Base-by-base conservation (phyloP, 2,329 filamentous ascomycete genomes). In the Zopfia rhizophila region DNA sequence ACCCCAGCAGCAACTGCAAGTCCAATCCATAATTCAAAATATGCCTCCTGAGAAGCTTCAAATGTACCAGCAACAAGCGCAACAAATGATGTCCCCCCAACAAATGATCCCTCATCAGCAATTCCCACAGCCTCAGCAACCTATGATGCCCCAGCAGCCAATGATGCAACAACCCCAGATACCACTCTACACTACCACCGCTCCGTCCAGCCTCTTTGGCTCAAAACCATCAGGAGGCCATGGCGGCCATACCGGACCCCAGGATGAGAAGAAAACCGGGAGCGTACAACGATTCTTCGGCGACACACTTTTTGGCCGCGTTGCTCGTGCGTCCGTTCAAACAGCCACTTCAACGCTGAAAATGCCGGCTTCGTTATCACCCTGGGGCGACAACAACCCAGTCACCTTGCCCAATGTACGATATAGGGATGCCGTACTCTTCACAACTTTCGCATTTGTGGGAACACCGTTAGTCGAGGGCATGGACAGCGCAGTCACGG, bases 331-430 rank as follows among this genome's bases (percentile, higher is more conserved):
- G 1, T 65, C 61, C 3, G 65, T 71, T 10, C 57, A 66, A 33
- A 70, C 68, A 3, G 64, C 57, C 8, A 65, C 66, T 2, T 63
- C 66, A 1, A 59, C 68, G 11, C 32, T 68, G 27, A 70, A 69
- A 32, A 67, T 71, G 59, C 63, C 67, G 11, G 54, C 60, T 4
- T 48, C 60, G 0, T 54, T 72, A 2, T 68, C 63, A 8, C 69
- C 69, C 3, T 72, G 69, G 69, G 69, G 69, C 22, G 69, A 72
- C 48, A 72, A 72, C 48, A 72, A 72, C 40, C 68, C 69, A 3
- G 68, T 72, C 13, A 72, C 69, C 1, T 58, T 72, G 4, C 69
- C 69, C 31, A 72, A 72, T 46, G 67, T 72, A 2, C 69, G 69
- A 21, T 70, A 71, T 51, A 63, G 69, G 37, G 69, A 72, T 38